Evolutionary conservation across 106 monocot genomes (phyloP), one percentile per base, ranked within the genome.

Genomic region (Platanthera zijinensis): DNA sequence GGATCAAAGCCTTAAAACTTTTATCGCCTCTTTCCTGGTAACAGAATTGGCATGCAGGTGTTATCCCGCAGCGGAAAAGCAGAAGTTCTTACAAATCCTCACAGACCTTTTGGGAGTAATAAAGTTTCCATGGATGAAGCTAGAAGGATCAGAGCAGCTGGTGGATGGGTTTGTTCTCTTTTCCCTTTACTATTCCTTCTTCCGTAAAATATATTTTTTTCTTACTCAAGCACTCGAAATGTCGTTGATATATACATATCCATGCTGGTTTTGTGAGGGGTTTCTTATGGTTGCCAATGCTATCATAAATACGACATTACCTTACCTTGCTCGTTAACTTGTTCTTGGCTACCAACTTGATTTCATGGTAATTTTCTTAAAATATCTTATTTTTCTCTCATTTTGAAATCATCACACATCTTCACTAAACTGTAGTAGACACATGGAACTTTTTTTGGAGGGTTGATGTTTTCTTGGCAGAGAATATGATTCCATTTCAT

Each of bases 81-180:
- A 72, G 94, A 99, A 87, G 80, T 77, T 9, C 25, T 99, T 21
- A 99, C 94, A 13, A 83, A 72, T 79, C 86, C 91, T 52, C 97
- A 99, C 74, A 80, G 97, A 71, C 97, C 97, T 67, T 99, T 89
- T 84, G 97, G 97, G 76, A 99, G 86, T 77, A 99, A 92, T 50
- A 90, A 54, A 86, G 86, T 85, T 69, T 94, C 97, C 77, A 86
- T 99, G 81, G 86, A 83, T 80, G 97, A 99, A 85, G 85, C 87
- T 71, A 94, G 89, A 72, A 82, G 97, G 47, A 88, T 99, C 39
- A 89, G 97, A 81, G 91, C 87, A 81, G 91, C 93, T 84, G 97
- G 97, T 84, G 97, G 97, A 92, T 99, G 97, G 97, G 97, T 99
- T 70, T 86, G 94, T 92, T 10, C 10, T 8, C 5, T 89, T 10